Evolutionary conservation across 2,329 filamentous ascomycete genomes (phyloP).

Genomic region (Parastagonospora nodorum): DNA sequence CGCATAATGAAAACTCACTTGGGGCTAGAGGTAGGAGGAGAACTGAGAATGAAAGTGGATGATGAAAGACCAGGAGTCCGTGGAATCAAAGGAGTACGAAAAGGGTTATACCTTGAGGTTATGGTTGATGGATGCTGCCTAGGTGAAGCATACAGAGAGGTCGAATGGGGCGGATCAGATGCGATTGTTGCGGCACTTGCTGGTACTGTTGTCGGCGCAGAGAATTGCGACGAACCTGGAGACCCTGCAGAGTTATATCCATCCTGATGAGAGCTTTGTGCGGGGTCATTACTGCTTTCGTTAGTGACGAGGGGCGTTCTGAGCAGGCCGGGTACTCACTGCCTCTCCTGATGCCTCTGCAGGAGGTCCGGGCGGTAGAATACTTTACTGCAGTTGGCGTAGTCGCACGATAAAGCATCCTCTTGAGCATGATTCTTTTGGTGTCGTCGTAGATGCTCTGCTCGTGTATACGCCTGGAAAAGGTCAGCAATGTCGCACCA

Average conservation of each 20-base stretch:
- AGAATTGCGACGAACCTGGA: conserved; percentile 20
- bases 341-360: conserved; percentile 51
- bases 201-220: conserved; percentile 20
- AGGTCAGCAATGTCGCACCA: conserved; percentile 20
- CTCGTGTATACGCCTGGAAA: conserved; percentile 53
- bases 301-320: conserved; percentile 18
- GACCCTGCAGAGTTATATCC: conserved; percentile 31
- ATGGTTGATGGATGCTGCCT: conserved; percentile 12
- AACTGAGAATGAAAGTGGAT: conserved; percentile 36
- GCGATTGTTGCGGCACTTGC: conserved; percentile 16
- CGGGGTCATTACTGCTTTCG: conserved; percentile 31
- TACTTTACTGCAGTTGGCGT: conserved; percentile 48
- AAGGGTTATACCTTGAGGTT: conserved; percentile 46
- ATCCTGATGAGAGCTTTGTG: conserved; percentile 27
- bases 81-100: conserved; percentile 46
- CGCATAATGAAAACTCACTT: conserved; percentile 45
- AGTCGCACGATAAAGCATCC: conserved; percentile 48
- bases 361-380: conserved; percentile 54
- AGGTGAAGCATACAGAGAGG: conserved; percentile 25
- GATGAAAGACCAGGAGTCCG: conserved; percentile 39
- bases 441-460: conserved; percentile 55
- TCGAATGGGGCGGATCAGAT: conserved; percentile 19
- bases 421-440: conserved; percentile 54
- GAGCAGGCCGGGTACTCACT: conserved; percentile 40
- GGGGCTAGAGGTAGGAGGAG: conserved; percentile 32